phyloP scores from a whole-genome alignment of 257 asterid species.

The Cinchona pubescens region DNA sequence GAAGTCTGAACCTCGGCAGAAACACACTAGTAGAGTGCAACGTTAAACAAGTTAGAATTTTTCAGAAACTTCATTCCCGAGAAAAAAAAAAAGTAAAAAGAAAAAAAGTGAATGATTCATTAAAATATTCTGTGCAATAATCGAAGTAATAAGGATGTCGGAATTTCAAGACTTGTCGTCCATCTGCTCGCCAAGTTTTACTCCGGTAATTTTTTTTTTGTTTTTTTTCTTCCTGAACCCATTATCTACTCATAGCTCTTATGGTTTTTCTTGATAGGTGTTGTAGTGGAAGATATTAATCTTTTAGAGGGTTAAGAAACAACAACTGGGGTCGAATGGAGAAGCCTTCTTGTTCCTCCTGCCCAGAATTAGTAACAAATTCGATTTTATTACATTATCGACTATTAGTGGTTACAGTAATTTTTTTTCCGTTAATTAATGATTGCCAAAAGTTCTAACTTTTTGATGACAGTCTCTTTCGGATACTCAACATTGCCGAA shows the following conservation, averaged over 20 bases:
- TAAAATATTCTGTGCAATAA: background rate
- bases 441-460: conserved; percentile 32
- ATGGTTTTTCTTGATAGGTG: conserved; percentile 1
- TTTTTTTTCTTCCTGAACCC: too few relatives aligned
- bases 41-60: too few relatives aligned
- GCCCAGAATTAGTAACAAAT: conserved; percentile 40
- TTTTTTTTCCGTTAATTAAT: conserved; percentile 17
- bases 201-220: conserved; percentile 40
- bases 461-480: conserved; percentile 59
- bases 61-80: background rate
- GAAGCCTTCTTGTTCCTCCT: conserved; percentile 17
- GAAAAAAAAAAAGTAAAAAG: background rate
- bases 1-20: too few relatives aligned
- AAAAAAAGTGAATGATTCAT: background rate
- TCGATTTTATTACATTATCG: background rate
- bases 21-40: too few relatives aligned
- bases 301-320: conserved; percentile 13
- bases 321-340: conserved; percentile 16
- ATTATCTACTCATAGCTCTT: background rate
- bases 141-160: conserved; percentile 45
- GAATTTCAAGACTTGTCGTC: conserved; percentile 19
- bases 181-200: conserved; percentile 25
- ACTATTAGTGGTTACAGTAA: too few relatives aligned
- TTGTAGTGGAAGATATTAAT: conserved; percentile 24
- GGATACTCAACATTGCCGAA: conserved; percentile 62